These are phyloP conservation scores for Cladosporium sphaerospermum DNA, from an alignment of 2,329 filamentous ascomycete species.

Conservation along the genomic window DNA sequence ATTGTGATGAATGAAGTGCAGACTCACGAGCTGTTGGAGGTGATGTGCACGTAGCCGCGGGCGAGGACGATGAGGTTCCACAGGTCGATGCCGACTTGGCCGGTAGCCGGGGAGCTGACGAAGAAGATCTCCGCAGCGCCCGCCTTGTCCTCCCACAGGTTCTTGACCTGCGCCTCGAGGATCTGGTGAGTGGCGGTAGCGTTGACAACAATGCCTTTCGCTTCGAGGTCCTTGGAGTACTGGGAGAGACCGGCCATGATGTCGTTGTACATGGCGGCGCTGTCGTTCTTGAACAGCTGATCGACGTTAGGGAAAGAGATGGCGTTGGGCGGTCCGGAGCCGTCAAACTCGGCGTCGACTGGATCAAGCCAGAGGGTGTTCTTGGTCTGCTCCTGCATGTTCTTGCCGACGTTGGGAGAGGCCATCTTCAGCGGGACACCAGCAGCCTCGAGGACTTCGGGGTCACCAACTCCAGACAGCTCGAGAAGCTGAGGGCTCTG, in stretches of 20 bases:
- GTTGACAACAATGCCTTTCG: slow-evolving; percentile 17
- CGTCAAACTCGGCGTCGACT: slow-evolving; percentile 24
- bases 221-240: slow-evolving; percentile 23
- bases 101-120: slow-evolving; percentile 24
- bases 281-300: slow-evolving; percentile 31
- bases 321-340: slow-evolving; percentile 34
- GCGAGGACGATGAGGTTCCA: slow-evolving; percentile 31
- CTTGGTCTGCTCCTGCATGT: slow-evolving; percentile 37
- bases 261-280: slow-evolving; percentile 21
- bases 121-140: slow-evolving; percentile 34
- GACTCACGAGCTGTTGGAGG: slow-evolving; percentile 15
- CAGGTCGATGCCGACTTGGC: slow-evolving; percentile 31
- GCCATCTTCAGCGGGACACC: slow-evolving; percentile 43
- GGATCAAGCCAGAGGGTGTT: slow-evolving; percentile 23
- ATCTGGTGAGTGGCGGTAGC: slow-evolving; percentile 17
- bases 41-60: slow-evolving; percentile 22
- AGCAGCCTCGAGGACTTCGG: slow-evolving; percentile 42
- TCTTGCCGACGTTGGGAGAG: slow-evolving; percentile 48
- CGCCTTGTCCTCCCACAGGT: slow-evolving; percentile 20
- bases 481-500: slow-evolving; percentile 55
- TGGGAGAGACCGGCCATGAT: slow-evolving; percentile 24
- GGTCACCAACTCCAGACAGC: slow-evolving; percentile 54
- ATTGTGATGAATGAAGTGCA: too few species aligned
- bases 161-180: slow-evolving; percentile 22
- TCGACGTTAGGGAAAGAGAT: slow-evolving; percentile 32